phyloP scores from a whole-genome alignment of 257 asterid species.

The Ligustrum vulgare region DNA sequence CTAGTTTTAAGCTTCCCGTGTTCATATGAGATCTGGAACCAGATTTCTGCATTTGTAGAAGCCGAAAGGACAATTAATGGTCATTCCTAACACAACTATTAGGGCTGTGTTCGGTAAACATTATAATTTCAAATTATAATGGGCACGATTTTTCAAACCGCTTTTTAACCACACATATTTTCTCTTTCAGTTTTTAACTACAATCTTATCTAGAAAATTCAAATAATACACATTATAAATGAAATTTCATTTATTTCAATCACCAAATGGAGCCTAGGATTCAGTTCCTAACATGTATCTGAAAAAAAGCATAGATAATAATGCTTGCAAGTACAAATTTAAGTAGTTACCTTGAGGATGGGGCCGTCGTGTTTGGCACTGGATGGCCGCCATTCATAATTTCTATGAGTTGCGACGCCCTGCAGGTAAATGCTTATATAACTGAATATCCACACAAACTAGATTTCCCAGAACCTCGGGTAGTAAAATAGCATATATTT shows the following conservation, averaged over 20 bases:
- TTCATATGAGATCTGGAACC: constrained; percentile 43
- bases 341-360: constrained; percentile 42
- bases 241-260: too few relatives aligned
- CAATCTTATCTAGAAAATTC: too few relatives aligned
- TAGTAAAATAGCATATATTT: too few relatives aligned
- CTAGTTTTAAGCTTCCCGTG: constrained; percentile 39
- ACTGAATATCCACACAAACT: background rate
- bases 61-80: background rate
- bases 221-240: too few relatives aligned
- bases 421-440: constrained; percentile 26
- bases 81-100: background rate
- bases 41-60: constrained; percentile 49
- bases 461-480: too few relatives aligned
- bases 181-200: too few relatives aligned
- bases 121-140: too few relatives aligned
- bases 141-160: too few relatives aligned
- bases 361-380: constrained; percentile 34
- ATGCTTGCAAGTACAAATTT: background rate
- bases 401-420: constrained; percentile 37
- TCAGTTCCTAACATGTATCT: background rate
- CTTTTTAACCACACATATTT: too few relatives aligned
- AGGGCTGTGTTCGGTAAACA: too few relatives aligned
- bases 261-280: too few relatives aligned
- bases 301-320: background rate
- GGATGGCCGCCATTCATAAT: constrained; percentile 27